Percentiles rank a stretch among this genome's conserved stretches.
These are phyloP conservation scores for Volvox carteri DNA, from an alignment of 163 green algal genomes.

Conservation along the genomic window DNA sequence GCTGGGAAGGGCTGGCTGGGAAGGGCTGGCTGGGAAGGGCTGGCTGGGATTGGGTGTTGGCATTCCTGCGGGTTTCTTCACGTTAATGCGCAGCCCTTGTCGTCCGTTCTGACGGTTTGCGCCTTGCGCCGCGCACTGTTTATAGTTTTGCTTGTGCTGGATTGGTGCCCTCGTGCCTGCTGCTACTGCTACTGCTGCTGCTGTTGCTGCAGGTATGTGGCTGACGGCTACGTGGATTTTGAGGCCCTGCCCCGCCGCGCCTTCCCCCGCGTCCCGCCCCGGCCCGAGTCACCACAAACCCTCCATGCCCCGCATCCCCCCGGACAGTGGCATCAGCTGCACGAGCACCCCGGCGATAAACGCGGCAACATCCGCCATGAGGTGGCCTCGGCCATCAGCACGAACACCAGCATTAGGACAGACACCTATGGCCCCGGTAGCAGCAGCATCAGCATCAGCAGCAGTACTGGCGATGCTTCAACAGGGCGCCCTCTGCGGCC, in stretches of 20 bases:
- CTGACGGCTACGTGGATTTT: conserved; percentile 50
- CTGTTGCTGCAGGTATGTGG: conserved; percentile 41
- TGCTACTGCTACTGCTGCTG: not conserved
- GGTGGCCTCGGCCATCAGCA: not conserved
- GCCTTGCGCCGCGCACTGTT: too few relatives aligned
- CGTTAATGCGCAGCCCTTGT: too few relatives aligned
- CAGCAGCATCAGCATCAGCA: not conserved
- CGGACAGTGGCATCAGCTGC: not conserved
- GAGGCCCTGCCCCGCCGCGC: conserved; percentile 19
- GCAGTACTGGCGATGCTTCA: not conserved
- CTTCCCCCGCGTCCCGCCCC: not conserved
- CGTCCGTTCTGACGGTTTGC: too few relatives aligned
- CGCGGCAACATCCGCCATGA: not conserved
- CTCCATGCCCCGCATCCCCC: not conserved
- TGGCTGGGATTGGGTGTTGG: too few relatives aligned
- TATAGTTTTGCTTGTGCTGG: too few relatives aligned
- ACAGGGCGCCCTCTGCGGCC: too few relatives aligned
- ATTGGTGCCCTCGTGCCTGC: too few relatives aligned
- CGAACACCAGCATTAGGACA: not conserved
- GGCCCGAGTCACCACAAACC: not conserved
- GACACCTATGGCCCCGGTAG: too few relatives aligned
- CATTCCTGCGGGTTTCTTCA: too few relatives aligned
- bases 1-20: too few relatives aligned
- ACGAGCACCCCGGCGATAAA: not conserved
- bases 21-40: too few relatives aligned